Evolutionary conservation across 2,329 filamentous ascomycete genomes (phyloP), one percentile per base, ranked within the genome.

Genomic region (Cladosporium sp.): DNA sequence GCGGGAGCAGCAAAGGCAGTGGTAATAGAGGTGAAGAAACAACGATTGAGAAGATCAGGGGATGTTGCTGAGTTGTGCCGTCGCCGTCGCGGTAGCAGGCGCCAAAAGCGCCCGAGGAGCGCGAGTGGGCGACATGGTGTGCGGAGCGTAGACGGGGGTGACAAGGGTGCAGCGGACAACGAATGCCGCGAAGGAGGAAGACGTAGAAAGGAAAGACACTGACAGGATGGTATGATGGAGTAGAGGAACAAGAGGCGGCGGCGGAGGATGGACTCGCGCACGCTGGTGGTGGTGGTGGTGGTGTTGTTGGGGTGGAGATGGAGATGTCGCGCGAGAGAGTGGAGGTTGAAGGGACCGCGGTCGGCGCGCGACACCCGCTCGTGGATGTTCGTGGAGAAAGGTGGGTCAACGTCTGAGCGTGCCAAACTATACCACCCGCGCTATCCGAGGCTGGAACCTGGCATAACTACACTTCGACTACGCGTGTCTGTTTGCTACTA

Each of bases 91-190:
- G 31, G 33, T 21, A 53, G 60, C 60, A 50, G 35, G 31, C 46
- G 33, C 60, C 60, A 62, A 8, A 23, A 44, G 60, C 26, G 60
- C 26, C 49, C 61, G 61, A 63, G 50, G 33, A 49, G 33, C 40
- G 50, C 50, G 33, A 26, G 16, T 29, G 5, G 61, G 55, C 61
- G 50, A 55, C 57, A 52, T 29, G 50, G 49, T 46, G 55, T 46
- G 33, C 31, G 50, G 67, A 62, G 59, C 64, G 60, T 52, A 63
- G 50, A 56, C 29, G 49, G 49, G 65, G 56, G 56, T 60, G 35
- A 56, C 71, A 69, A 61, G n/a, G 44, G 61, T 67, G 69, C 89
- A 86, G 76, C 81, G 82, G 64, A 86, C 84, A 0, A 87, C 86
- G 67, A 83, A 0, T 33, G 81, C 83, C 2, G 89, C 88, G 66